Evolutionary conservation across 2,329 filamentous ascomycete genomes (phyloP).

Genomic region (Talaromyces sp.): DNA sequence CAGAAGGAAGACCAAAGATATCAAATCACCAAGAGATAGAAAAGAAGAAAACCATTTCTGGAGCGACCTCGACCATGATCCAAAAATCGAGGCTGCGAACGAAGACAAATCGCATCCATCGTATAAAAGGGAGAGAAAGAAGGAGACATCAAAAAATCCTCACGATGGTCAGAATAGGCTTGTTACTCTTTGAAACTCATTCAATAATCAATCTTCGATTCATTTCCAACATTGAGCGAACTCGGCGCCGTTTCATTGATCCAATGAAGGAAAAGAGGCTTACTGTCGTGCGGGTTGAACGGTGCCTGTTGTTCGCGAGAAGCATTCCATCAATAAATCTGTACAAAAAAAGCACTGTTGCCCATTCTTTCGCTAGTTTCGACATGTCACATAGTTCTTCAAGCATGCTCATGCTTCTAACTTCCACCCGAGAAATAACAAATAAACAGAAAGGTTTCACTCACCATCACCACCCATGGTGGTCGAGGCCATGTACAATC

Average conservation of each 20-base stretch:
- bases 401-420: no score
- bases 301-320: slow-evolving; percentile 45
- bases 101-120: slow-evolving; percentile 9
- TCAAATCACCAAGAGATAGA: no score
- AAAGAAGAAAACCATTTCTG: slow-evolving; percentile 1
- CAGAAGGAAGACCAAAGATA: neutral
- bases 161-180: slow-evolving; percentile 11
- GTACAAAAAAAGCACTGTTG: no score
- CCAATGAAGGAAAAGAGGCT: slow-evolving; percentile 50
- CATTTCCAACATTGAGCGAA: slow-evolving; percentile 56
- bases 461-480: slow-evolving; percentile 51
- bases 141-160: neutral
- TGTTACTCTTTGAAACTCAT: neutral
- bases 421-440: neutral
- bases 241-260: slow-evolving; percentile 9
- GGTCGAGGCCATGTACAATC: slow-evolving; percentile 51
- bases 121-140: neutral
- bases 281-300: slow-evolving; percentile 59
- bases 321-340: neutral
- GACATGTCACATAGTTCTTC: no score
- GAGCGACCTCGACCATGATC: slow-evolving; percentile 7
- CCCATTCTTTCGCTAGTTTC: no score
- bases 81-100: slow-evolving; percentile 8
- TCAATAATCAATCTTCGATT: slow-evolving; percentile 50
- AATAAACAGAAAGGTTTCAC: slow-evolving; percentile 6